A percentile compares a stretch with the other conserved stretches of the same genome.
These are phyloP conservation scores for Cladophialophora yegresii DNA, from an alignment of 2,329 filamentous ascomycete species.

Conservation along the genomic window DNA sequence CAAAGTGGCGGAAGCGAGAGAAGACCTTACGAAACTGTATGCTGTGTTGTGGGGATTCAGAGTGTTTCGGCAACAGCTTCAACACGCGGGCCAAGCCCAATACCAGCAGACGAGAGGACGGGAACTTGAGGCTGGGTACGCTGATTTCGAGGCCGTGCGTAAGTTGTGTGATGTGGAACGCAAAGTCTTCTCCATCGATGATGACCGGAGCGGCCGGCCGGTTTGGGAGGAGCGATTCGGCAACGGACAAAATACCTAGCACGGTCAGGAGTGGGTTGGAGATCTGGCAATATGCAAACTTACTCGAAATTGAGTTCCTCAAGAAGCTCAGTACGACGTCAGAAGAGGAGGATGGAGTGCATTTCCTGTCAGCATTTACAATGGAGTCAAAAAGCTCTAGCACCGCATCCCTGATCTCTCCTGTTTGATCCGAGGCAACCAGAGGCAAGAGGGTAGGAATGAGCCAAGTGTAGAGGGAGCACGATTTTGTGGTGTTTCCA, in stretches of 20 bases:
- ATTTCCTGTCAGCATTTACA: slow-evolving; percentile 21
- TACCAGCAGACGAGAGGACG: slow-evolving; percentile 15
- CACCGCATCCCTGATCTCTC: slow-evolving; percentile 17
- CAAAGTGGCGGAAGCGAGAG: slow-evolving; percentile 15
- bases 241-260: slow-evolving; percentile 18
- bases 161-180: neutral
- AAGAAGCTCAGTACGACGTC: slow-evolving; percentile 20
- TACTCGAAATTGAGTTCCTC: slow-evolving; percentile 21
- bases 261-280: slow-evolving; percentile 5
- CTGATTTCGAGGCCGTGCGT: neutral
- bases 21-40: slow-evolving; percentile 25
- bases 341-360: slow-evolving; percentile 3
- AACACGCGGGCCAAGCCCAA: slow-evolving; percentile 18
- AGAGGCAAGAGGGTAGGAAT: slow-evolving; percentile 56
- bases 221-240: neutral
- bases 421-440: slow-evolving; percentile 37
- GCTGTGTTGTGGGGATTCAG: slow-evolving; percentile 12
- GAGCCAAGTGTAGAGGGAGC: slow-evolving; percentile 58
- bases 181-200: slow-evolving; percentile 27
- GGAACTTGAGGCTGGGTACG: slow-evolving; percentile 23
- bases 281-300: neutral
- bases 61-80: slow-evolving; percentile 22
- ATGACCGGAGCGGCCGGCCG: slow-evolving; percentile 19
- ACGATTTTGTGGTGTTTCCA: slow-evolving; percentile 36
- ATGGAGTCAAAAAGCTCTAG: slow-evolving; percentile 20